Evolutionary conservation across 2,329 filamentous ascomycete genomes (phyloP), one percentile per base, ranked within the genome.

Genomic region (Metarhizium album): DNA sequence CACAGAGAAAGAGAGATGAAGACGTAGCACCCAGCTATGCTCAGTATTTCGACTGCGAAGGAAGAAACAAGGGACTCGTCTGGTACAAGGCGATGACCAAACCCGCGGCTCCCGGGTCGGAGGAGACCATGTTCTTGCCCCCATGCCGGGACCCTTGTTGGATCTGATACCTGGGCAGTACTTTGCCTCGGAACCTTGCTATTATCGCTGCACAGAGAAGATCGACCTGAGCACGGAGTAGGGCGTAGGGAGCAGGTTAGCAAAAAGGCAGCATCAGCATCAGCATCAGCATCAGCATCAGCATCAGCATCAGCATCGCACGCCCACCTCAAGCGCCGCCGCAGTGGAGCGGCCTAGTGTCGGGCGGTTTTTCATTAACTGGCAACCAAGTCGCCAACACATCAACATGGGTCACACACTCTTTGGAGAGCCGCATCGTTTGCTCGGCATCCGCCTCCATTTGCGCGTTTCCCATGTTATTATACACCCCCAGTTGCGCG

Each of bases 321-420:
- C 42, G 45, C 46, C 48, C 50, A 48, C 45, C 68, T 67, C 68
- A 71, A 73, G 70, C 75, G 72, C 71, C 67, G 72, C 71, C 68
- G 70, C 68, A 69, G 79, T 82, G 79, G 79, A 80, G 76, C 74
- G 76, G 73, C 69, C 72, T 80, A 79, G 76, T 76, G 72, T 76
- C 74, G 61, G 75, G 73, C 74, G 72, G 69, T 71, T 78, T 75
- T 74, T 50, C 54, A 80, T 83, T 78, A 82, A 90, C 84, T 91
- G 87, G 87, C 79, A 79, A 82, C 76, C 77, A 84, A 76, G 76
- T 74, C 84, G 88, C 88, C 89, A 94, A 78, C 88, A 86, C 89
- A 94, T 90, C 87, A 87, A 74, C 72, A 81, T 80, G 78, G 79
- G 79, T 80, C 79, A 78, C 79, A 78, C 78, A 80, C 77, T 76